phyloP scores from a whole-genome alignment of 2,329 filamentous ascomycete genomes.

The Venturia oleaginea region DNA sequence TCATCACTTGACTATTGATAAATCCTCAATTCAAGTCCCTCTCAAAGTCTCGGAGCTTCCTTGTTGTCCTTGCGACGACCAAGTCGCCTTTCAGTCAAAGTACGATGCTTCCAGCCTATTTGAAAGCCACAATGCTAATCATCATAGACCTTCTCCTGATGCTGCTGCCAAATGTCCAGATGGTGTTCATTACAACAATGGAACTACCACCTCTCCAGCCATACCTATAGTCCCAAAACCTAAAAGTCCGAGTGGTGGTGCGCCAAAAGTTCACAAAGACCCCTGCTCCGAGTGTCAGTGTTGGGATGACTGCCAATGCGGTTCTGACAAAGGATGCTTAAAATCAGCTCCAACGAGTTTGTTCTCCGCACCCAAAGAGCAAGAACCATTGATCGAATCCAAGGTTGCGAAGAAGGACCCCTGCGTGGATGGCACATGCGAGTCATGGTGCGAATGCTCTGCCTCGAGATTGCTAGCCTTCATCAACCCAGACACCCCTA shows the following conservation, averaged over 20 bases:
- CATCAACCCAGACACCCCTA: neutral
- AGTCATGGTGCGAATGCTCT: neutral
- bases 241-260: neutral
- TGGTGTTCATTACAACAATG: neutral
- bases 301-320: neutral
- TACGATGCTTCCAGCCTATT: too few species aligned
- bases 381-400: neutral
- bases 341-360: too few species aligned
- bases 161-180: neutral
- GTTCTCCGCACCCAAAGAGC: neutral
- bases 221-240: neutral
- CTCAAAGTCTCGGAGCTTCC: neutral
- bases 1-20: slow-evolving; percentile 20
- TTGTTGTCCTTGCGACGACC: neutral
- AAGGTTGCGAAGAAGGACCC: neutral
- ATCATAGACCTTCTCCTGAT: neutral
- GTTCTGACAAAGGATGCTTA: neutral
- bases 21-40: slow-evolving; percentile 20
- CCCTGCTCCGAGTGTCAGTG: neutral
- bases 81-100: neutral
- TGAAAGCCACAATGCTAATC: too few species aligned
- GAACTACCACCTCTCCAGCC: neutral
- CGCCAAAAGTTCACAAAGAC: neutral
- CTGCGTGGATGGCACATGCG: neutral
- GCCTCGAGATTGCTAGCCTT: neutral